Conservation (phyloP, 768 basidiomycete genomes). For the Auricularia cornea region DNA sequence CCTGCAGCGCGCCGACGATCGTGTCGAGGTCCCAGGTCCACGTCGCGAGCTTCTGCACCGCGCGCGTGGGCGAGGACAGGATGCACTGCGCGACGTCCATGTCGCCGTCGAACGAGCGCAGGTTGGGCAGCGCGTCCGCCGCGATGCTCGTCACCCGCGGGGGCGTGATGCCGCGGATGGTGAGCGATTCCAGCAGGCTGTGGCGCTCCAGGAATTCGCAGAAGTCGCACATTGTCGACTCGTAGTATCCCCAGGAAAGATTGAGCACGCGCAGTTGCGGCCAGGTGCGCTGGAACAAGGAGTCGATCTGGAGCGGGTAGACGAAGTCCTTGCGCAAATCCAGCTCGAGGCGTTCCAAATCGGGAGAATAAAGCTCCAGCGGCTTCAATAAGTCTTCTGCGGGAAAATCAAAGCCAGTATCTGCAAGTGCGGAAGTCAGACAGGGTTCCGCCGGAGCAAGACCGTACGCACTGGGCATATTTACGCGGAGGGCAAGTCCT, state of each 20-base stretch:
- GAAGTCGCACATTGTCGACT: not conserved
- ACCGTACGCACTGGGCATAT: not conserved
- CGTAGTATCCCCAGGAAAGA: not conserved
- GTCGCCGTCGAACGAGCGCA: not conserved
- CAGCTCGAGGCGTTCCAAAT: not conserved
- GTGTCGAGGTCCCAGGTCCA: not conserved
- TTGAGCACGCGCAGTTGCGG: not conserved
- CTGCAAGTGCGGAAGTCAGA: not conserved
- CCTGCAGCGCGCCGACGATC: not conserved
- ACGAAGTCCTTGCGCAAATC: not conserved
- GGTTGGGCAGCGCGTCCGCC: not conserved
- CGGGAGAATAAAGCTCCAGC: not conserved
- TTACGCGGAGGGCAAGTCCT: not conserved
- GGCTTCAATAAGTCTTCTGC: not conserved
- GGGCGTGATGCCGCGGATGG: not conserved
- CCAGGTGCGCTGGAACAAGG: not conserved
- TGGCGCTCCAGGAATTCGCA: not conserved
- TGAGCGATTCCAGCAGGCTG: not conserved
- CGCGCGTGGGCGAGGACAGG: not conserved
- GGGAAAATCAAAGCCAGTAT: too few species aligned
- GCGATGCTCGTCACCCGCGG: not conserved
- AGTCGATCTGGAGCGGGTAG: not conserved
- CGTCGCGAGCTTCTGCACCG: not conserved
- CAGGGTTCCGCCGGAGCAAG: not conserved
- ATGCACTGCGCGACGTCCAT: not conserved